Percentiles rank a stretch among this genome's conserved stretches.
Evolutionary conservation across 192 early-diverging fungal species (phyloP).

Genomic region (Chytriomyces sp.): DNA sequence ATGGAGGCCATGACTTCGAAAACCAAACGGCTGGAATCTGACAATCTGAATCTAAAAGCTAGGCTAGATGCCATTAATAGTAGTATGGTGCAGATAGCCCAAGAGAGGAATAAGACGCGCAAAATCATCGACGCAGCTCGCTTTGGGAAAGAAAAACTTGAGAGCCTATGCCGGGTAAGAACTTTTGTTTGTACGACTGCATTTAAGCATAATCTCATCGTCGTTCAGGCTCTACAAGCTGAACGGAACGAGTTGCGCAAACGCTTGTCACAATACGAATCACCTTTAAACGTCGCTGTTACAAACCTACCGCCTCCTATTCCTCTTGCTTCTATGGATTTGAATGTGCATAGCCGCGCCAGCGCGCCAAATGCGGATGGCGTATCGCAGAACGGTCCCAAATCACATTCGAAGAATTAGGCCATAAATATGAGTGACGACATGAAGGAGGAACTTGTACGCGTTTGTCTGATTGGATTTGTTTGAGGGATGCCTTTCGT

Average conservation of each 20-base stretch:
- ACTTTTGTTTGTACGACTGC: not conserved
- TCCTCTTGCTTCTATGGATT: not conserved
- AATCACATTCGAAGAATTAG: too few species aligned
- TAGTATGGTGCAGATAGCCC: constrained; percentile 62
- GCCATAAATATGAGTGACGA: too few species aligned
- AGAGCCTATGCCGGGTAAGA: constrained; percentile 50
- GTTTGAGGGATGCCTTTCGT: too few species aligned
- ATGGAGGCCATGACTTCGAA: constrained; percentile 71
- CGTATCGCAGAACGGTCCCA: too few species aligned
- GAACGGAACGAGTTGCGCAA: constrained; percentile 41
- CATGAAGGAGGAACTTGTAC: too few species aligned
- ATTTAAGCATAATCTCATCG: not conserved
- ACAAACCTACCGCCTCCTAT: not conserved
- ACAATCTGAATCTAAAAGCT: constrained; percentile 52
- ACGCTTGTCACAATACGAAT: constrained; percentile 9
- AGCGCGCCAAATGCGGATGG: not conserved
- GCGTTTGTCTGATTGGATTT: too few species aligned
- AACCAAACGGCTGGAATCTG: constrained; percentile 58
- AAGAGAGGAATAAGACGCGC: constrained; percentile 57
- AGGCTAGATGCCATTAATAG: constrained; percentile 65
- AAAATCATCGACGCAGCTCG: constrained; percentile 50
- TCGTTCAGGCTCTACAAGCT: constrained; percentile 48
- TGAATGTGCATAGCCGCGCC: not conserved
- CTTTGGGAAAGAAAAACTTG: constrained; percentile 54
- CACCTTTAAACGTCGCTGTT: not conserved